Percentiles rank a stretch among this genome's conserved stretches.
Evolutionary conservation across 1,284 basidiomycete species (phyloP).

Genomic region (Garcileccinum viscosum): DNA sequence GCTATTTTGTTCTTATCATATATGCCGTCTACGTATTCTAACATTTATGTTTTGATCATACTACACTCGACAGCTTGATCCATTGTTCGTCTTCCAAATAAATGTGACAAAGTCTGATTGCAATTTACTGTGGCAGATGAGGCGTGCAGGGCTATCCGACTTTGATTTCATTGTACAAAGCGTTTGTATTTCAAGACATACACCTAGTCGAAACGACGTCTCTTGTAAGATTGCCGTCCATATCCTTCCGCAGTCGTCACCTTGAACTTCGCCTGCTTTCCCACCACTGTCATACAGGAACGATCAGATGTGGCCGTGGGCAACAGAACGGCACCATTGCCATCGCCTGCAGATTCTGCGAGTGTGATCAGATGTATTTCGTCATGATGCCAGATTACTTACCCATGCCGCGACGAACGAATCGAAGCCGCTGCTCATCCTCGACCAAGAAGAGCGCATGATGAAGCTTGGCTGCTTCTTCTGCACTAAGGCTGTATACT

Average conservation of each 20-base stretch:
- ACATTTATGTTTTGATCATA: no score
- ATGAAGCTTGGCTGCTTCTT: slow-evolving; percentile 5
- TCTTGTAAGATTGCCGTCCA: background rate
- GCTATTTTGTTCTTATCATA: no score
- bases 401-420: background rate
- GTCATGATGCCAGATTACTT: background rate
- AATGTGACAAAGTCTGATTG: no score
- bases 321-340: background rate
- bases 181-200: no score
- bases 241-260: background rate
- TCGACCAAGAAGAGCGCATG: background rate
- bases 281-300: background rate
- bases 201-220: background rate
- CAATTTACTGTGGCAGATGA: no score
- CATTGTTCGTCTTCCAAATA: no score
- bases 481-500: background rate
- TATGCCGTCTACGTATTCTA: no score
- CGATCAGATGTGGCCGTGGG: background rate
- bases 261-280: background rate
- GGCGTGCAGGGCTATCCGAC: no score
- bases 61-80: no score
- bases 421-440: background rate
- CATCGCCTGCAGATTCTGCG: background rate
- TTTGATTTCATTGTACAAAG: background rate
- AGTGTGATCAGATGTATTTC: no score